These are phyloP conservation scores for Pulveroboletus frians DNA, from an alignment of 768 basidiomycete species.

Conservation along the genomic window DNA sequence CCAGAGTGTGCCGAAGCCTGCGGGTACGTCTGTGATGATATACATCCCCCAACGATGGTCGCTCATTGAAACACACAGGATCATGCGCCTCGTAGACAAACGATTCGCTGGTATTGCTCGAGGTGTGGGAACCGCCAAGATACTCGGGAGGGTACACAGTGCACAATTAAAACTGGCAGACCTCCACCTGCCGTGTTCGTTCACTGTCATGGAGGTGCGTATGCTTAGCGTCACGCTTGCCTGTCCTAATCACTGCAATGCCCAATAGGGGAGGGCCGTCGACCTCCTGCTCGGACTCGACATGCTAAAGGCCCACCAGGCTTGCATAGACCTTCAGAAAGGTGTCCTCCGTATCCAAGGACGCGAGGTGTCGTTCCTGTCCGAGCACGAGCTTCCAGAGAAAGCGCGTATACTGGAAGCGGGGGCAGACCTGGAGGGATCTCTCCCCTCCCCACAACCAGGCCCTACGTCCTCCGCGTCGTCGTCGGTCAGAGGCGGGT, in stretches of 20 bases:
- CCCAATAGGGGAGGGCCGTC: constrained; percentile 74
- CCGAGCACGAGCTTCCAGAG: constrained; percentile 92
- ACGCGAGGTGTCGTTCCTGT: constrained; percentile 80
- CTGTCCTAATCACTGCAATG: not conserved
- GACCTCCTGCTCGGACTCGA: constrained; percentile 98
- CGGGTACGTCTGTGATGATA: constrained; percentile 49
- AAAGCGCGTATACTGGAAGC: constrained; percentile 53
- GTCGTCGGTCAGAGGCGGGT: constrained; percentile 5
- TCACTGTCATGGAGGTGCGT: constrained; percentile 98
- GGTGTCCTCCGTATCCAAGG: constrained; percentile 89
- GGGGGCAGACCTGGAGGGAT: constrained; percentile 25
- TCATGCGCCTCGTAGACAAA: constrained; percentile 90
- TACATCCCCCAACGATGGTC: not conserved
- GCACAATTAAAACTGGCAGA: constrained; percentile 88
- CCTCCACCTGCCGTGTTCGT: constrained; percentile 80
- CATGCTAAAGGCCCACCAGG: constrained; percentile 98
- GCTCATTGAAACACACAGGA: constrained; percentile 36
- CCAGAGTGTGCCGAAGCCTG: constrained; percentile 89
- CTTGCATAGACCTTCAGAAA: constrained; percentile 89
- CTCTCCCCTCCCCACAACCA: constrained; percentile 15
- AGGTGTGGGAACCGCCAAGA: constrained; percentile 92
- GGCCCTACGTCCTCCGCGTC: constrained; percentile 18
- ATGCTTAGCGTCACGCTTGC: no score
- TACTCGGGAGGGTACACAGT: constrained; percentile 90
- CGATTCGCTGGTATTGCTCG: constrained; percentile 85